phyloP scores from a whole-genome alignment of 331 rosid species.

The Cydonia oblonga region DNA sequence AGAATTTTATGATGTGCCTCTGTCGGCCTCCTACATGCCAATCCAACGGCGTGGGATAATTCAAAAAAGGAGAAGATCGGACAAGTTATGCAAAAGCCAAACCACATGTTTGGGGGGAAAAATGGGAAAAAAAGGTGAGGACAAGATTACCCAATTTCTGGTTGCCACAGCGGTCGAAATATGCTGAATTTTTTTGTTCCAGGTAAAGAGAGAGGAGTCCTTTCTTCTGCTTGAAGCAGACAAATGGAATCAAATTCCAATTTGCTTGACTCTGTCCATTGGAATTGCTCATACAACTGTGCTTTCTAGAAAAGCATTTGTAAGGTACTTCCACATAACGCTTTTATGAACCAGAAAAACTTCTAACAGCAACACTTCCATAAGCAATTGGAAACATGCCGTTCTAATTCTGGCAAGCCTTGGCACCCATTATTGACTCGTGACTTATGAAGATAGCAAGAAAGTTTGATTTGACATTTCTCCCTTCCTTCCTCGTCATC shows the following conservation, averaged over 20 bases:
- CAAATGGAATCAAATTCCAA: slow-evolving; percentile 28
- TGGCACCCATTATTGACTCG: background rate
- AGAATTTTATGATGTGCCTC: no score
- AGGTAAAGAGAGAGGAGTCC: background rate
- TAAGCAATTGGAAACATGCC: background rate
- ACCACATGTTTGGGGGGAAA: background rate
- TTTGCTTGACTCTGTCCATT: background rate
- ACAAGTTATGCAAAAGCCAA: background rate
- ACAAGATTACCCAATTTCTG: background rate
- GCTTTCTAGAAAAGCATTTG: background rate
- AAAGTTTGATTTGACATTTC: background rate
- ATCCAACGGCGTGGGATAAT: no score
- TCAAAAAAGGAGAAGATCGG: no score
- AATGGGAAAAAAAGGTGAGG: background rate
- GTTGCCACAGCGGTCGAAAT: background rate
- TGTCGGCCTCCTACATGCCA: no score
- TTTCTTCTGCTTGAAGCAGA: slow-evolving; percentile 6
- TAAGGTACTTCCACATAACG: background rate
- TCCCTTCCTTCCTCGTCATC: background rate
- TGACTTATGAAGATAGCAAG: background rate
- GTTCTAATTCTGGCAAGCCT: no score
- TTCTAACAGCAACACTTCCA: no score
- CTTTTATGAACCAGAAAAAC: no score
- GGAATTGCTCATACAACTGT: no score
- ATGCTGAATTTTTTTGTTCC: slow-evolving; percentile 17